Evolutionary conservation across 768 basidiomycete species (phyloP), one percentile per base, ranked within the genome.

Genomic region (Lentinus brumalis): DNA sequence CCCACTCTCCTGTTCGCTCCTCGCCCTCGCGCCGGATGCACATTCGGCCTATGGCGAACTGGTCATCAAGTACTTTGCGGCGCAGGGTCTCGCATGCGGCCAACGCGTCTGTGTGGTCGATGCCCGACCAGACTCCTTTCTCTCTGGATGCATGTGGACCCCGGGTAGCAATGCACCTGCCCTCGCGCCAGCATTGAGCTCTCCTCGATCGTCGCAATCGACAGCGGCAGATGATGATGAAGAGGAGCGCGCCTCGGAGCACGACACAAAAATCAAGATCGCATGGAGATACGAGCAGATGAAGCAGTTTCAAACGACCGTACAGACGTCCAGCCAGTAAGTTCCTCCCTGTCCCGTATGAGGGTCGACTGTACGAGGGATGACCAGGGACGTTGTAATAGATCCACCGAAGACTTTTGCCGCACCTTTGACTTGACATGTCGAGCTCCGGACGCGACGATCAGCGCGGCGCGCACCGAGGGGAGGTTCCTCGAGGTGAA

Each of bases 241-340:
- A 12, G 74, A 74, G 30, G 69, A 59, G n/a, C 65, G 65, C 38
- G 65, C 64, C n/a, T 61, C 70, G 12, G 79, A 79, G 65, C 70
- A 67, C 39, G 81, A 77, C 44, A 79, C 85, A 30, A 87, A 86
- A 67, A 90, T 96, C 65, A 96, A 91, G 77, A 98, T 99, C 67
- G 97, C 97, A 32, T 99, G 97, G 92, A 83, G 97, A 70, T 99
- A 99, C 74, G 93, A 94, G 69, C 83, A 87, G 59, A 91, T 98
- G 91, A 92, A 89, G 76, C 87, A 81, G 75, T 96, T 97, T 73
- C 85, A 92, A 76, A 97, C 95, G 4, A 94, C 92, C 2, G 86
- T 94, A 21, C 71, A 78, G 40, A 63, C 77, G 50, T 71, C 79
- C 47, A 75, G 75, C 63, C 75, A 76, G 80, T 83, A 80, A 72